Percentiles rank a stretch among this genome's conserved stretches.
Conservation (phyloP, 2,329 filamentous ascomycete species). For the Blumeria graminis region DNA sequence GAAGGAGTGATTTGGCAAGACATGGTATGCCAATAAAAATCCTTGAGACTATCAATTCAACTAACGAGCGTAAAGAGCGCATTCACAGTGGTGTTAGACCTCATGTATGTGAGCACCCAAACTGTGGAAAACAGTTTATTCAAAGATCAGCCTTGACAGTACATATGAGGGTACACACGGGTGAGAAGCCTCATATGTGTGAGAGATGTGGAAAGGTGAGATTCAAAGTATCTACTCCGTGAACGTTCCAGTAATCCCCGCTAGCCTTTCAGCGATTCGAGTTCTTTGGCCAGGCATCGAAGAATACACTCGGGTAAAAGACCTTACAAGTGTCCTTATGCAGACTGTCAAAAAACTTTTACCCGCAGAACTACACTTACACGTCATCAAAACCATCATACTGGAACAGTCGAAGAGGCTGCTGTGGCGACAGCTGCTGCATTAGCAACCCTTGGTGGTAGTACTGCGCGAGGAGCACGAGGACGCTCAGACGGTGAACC, state of each 20-base stretch:
- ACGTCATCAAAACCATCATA: slow-evolving; percentile 87
- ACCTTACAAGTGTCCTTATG: slow-evolving; percentile 92
- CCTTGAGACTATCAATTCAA: not conserved
- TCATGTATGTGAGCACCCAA: slow-evolving; percentile 73
- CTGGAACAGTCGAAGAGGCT: slow-evolving; percentile 82
- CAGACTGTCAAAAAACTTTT: slow-evolving; percentile 96
- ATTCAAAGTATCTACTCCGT: slow-evolving; percentile 3
- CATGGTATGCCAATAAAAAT: slow-evolving; percentile 42
- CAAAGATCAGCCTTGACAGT: slow-evolving; percentile 89
- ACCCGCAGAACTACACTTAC: slow-evolving; percentile 87
- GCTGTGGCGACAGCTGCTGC: slow-evolving; percentile 73
- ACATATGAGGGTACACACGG: slow-evolving; percentile 84
- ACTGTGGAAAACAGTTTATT: slow-evolving; percentile 90
- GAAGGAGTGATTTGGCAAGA: slow-evolving; percentile 77
- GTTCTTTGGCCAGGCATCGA: slow-evolving; percentile 76
- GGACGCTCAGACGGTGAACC: slow-evolving; percentile 46
- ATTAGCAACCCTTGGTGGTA: slow-evolving; percentile 28
- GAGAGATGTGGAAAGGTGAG: slow-evolving; percentile 83
- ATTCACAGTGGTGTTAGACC: slow-evolving; percentile 84
- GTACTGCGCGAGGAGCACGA: slow-evolving; percentile 20
- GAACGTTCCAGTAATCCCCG: slow-evolving; percentile 9
- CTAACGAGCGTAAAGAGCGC: slow-evolving; percentile 35
- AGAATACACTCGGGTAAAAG: slow-evolving; percentile 88
- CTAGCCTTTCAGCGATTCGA: slow-evolving; percentile 89
- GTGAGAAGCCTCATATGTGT: slow-evolving; percentile 96